Percentiles rank a stretch among this genome's conserved stretches.
These are phyloP conservation scores for Mycothermus thermophilus DNA, from an alignment of 495 filamentous ascomycete species.

Conservation along the genomic window DNA sequence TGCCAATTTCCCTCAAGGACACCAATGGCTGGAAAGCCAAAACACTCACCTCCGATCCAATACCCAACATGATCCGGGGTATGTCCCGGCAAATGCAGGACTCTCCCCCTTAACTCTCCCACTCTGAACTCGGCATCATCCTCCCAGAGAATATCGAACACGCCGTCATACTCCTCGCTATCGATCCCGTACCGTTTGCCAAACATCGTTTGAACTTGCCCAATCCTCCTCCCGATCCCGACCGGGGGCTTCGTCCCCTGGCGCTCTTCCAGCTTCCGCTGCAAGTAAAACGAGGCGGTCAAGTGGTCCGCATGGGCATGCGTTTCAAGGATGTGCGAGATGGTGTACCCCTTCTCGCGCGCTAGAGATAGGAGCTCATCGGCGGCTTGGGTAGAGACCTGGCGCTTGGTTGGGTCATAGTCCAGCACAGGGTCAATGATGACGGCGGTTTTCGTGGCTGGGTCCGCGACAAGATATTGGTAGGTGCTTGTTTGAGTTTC, in stretches of 20 bases:
- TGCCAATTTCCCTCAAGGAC: too few relatives aligned
- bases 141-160: slow-evolving; percentile 39
- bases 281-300: slow-evolving; percentile 41
- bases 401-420: slow-evolving; percentile 32
- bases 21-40: too few relatives aligned
- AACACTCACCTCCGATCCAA: slow-evolving; percentile 30
- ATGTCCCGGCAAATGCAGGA: slow-evolving; percentile 45
- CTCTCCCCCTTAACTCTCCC: slow-evolving; percentile 30
- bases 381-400: slow-evolving; percentile 35
- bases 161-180: slow-evolving; percentile 23
- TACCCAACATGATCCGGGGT: slow-evolving; percentile 52
- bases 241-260: slow-evolving; percentile 25
- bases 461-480: slow-evolving; percentile 46
- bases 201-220: slow-evolving; percentile 36
- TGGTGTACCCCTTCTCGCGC: slow-evolving; percentile 27
- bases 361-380: slow-evolving; percentile 33
- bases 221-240: slow-evolving; percentile 43
- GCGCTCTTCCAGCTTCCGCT: slow-evolving; percentile 19
- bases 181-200: slow-evolving; percentile 33
- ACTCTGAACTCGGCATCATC: slow-evolving; percentile 40
- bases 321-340: slow-evolving; percentile 43
- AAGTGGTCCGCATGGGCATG: slow-evolving; percentile 51
- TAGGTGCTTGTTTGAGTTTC: slow-evolving; percentile 34
- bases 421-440: slow-evolving; percentile 50
- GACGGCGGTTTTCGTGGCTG: slow-evolving; percentile 28